Percentiles rank a stretch among this genome's conserved stretches.
These are phyloP conservation scores for Volvox carteri DNA, from an alignment of 163 green algal genomes.

Conservation along the genomic window DNA sequence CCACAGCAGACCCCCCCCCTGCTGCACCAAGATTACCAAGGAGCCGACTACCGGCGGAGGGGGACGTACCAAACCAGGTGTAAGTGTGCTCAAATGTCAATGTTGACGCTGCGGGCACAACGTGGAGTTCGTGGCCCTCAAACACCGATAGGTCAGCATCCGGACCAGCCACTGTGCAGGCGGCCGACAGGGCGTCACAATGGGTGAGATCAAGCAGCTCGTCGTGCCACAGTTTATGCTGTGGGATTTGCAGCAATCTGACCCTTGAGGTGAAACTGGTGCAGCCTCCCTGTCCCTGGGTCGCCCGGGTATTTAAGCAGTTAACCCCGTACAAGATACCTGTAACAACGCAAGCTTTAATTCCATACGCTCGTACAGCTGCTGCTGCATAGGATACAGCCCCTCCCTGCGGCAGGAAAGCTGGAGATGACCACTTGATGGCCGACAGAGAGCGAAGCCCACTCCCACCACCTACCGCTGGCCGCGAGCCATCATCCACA, in stretches of 20 bases:
- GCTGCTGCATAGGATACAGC: slow-evolving; percentile 86
- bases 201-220: too few relatives aligned
- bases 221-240: too few relatives aligned
- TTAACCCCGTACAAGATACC: slow-evolving; percentile 34
- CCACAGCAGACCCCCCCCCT: too few relatives aligned
- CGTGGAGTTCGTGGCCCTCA: slow-evolving; percentile 74
- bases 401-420: slow-evolving; percentile 71
- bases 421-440: not conserved
- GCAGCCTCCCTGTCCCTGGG: not conserved
- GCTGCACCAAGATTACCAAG: too few relatives aligned
- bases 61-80: slow-evolving; percentile 88
- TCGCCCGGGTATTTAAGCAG: not conserved
- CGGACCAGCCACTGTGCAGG: slow-evolving; percentile 65
- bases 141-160: slow-evolving; percentile 82
- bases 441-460: not conserved
- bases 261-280: too few relatives aligned
- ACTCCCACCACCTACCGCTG: slow-evolving; percentile 63
- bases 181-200: too few relatives aligned
- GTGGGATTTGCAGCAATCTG: too few relatives aligned
- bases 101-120: slow-evolving; percentile 75
- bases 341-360: slow-evolving; percentile 83
- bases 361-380: slow-evolving; percentile 69
- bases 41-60: too few relatives aligned
- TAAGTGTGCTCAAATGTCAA: slow-evolving; percentile 93
- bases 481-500: slow-evolving; percentile 76